A percentile compares a stretch with the other conserved stretches of the same genome.
phyloP scores from a whole-genome alignment of 306 rosid species.

The Cucumis hystrix region DNA sequence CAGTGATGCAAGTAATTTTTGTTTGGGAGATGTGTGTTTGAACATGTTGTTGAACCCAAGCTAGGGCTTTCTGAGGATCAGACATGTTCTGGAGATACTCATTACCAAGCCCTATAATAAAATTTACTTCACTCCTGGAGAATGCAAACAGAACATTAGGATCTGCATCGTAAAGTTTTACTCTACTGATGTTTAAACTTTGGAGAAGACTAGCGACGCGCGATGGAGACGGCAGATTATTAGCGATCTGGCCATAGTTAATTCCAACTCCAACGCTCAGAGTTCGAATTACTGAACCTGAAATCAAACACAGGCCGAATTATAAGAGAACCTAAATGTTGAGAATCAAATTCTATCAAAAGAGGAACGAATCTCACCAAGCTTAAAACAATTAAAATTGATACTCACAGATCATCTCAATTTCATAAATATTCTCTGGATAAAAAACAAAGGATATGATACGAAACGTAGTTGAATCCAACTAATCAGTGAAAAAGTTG shows the following conservation, averaged over 20 bases:
- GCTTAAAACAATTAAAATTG: neutral
- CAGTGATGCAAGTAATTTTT: slow-evolving; percentile 45
- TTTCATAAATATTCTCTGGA: neutral
- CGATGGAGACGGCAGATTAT: slow-evolving; percentile 59
- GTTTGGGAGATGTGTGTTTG: slow-evolving; percentile 47
- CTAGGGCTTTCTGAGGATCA: slow-evolving; percentile 43
- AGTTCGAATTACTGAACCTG: slow-evolving; percentile 35
- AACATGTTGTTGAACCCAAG: slow-evolving; percentile 49
- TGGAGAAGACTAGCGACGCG: slow-evolving; percentile 42
- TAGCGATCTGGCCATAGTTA: slow-evolving; percentile 84
- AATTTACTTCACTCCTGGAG: slow-evolving; percentile 45
- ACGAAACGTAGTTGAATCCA: neutral
- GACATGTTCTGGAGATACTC: slow-evolving; percentile 40
- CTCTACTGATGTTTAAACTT: slow-evolving; percentile 46
- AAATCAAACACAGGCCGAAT: slow-evolving; percentile 4
- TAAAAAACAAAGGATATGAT: neutral
- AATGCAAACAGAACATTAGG: slow-evolving; percentile 69
- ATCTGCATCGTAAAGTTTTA: slow-evolving; percentile 85
- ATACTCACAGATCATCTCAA: neutral
- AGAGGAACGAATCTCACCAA: neutral
- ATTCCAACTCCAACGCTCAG: slow-evolving; percentile 47
- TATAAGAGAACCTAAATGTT: no score
- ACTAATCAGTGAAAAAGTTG: neutral
- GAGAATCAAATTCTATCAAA: neutral
- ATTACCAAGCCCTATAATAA: slow-evolving; percentile 63